Conservation (phyloP, 2,329 filamentous ascomycete species). For the Arachnopeziza araneosa region DNA sequence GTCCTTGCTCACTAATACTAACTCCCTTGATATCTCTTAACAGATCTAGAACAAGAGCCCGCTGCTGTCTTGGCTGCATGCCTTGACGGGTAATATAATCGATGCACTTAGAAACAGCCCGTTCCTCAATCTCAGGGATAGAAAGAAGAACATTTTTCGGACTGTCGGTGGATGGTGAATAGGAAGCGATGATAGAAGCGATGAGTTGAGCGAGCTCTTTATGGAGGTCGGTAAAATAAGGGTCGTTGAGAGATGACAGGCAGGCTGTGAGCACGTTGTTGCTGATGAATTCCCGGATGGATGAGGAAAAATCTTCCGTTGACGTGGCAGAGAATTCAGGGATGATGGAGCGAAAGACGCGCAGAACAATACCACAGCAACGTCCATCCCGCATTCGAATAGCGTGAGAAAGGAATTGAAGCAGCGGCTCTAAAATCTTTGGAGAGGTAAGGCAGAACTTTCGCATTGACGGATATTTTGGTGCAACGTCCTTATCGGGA, state of each 20-base stretch:
- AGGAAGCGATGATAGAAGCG: conserved; percentile 75
- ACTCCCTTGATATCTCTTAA: conserved; percentile 83
- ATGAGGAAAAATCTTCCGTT: conserved; percentile 44
- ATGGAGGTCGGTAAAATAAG: conserved; percentile 94
- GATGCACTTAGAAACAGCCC: conserved; percentile 61
- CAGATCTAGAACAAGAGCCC: conserved; percentile 76
- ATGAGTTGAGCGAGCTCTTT: conserved; percentile 87
- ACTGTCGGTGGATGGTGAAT: conserved; percentile 62
- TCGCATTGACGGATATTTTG: conserved; percentile 54
- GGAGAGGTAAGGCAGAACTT: conserved; percentile 77
- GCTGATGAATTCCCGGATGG: conserved; percentile 84
- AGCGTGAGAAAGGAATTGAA: conserved; percentile 86
- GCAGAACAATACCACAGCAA: conserved; percentile 78
- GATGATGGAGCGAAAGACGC: conserved; percentile 80
- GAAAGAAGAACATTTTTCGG: conserved; percentile 71
- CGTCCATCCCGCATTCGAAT: conserved; percentile 86
- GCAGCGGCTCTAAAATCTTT: conserved; percentile 76
- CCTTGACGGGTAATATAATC: conserved; percentile 52
- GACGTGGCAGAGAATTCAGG: conserved; percentile 60
- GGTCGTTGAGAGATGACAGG: conserved; percentile 85
- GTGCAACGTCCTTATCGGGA: conserved; percentile 11
- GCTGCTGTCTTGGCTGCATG: conserved; percentile 66
- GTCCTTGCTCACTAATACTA: conserved; percentile 89
- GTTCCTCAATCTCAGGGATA: conserved; percentile 68
- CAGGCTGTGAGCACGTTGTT: conserved; percentile 84